Evolutionary conservation across 164 flowering plant genomes (phyloP).

Genomic region (Annona squamosa): DNA sequence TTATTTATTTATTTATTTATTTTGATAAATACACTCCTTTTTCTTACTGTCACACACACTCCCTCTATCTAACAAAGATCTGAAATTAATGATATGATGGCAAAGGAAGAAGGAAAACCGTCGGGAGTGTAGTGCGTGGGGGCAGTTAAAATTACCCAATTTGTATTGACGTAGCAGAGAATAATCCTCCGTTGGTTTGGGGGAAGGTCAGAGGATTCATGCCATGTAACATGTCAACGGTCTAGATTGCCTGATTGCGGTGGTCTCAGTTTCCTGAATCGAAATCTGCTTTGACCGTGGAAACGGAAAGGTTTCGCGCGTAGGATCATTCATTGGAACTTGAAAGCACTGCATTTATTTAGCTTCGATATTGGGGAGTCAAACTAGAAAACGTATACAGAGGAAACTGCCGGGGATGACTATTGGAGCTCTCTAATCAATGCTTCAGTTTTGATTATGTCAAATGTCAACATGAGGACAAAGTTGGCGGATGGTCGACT

Average conservation of each 20-base stretch:
- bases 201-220: not conserved
- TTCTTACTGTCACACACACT: not conserved
- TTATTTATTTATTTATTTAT: not conserved
- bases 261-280: not conserved
- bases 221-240: not conserved
- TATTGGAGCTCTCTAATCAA: not conserved
- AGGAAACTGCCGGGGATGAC: not conserved
- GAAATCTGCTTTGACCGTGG: not conserved
- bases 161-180: not conserved
- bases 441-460: not conserved
- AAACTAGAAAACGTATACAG: not conserved
- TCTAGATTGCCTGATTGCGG: not conserved
- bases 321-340: not conserved
- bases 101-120: not conserved
- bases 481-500: too few relatives aligned
- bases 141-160: conserved; percentile 1
- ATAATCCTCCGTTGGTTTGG: not conserved
- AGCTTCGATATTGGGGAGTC: not conserved
- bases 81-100: not conserved
- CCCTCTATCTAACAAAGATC: too few relatives aligned
- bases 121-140: not conserved
- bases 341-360: not conserved
- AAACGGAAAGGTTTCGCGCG: not conserved
- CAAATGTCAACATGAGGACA: too few relatives aligned
- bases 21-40: not conserved